phyloP scores from a whole-genome alignment of 2,329 filamentous ascomycete genomes.

The Colletotrichum sp. region DNA sequence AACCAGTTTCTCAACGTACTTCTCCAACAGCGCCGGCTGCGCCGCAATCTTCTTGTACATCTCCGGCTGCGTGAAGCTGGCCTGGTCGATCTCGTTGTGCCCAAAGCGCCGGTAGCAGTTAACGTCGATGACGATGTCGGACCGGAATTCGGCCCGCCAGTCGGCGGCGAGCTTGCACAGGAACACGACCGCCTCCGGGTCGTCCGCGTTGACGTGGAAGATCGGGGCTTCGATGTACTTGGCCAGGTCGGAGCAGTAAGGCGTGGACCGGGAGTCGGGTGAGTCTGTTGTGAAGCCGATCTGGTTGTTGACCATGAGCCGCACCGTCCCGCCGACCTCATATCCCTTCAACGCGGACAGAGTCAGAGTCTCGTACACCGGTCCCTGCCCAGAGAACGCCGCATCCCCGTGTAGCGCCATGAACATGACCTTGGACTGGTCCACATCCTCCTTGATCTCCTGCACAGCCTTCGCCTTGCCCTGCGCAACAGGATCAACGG shows the following conservation, averaged over 20 bases:
- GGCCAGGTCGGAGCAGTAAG: conserved; percentile 98
- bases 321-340: conserved; percentile 95
- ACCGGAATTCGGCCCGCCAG: conserved; percentile 98
- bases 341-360: conserved; percentile 95
- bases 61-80: conserved; percentile 97
- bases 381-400: conserved; percentile 92
- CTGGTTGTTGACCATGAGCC: conserved; percentile 99
- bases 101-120: conserved; percentile 99
- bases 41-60: conserved; percentile 98
- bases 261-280: conserved; percentile 93
- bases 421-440: conserved; percentile 89
- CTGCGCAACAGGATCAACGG: conserved; percentile 95
- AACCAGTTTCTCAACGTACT: conserved; percentile 89
- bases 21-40: conserved; percentile 83
- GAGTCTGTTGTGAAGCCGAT: conserved; percentile 99
- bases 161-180: conserved; percentile 96
- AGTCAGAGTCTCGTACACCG: conserved; percentile 98
- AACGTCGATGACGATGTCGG: conserved; percentile 96
- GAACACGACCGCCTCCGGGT: conserved; percentile 97
- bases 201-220: conserved; percentile 98
- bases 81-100: conserved; percentile 99
- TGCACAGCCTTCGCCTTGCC: conserved; percentile 97
- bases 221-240: conserved; percentile 98
- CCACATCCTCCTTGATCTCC: conserved; percentile 97
- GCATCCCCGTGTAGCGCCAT: conserved; percentile 96